These are phyloP conservation scores for Lipomyces chichibuensis DNA, from an alignment of 805 yeast genomes.

Conservation along the genomic window DNA sequence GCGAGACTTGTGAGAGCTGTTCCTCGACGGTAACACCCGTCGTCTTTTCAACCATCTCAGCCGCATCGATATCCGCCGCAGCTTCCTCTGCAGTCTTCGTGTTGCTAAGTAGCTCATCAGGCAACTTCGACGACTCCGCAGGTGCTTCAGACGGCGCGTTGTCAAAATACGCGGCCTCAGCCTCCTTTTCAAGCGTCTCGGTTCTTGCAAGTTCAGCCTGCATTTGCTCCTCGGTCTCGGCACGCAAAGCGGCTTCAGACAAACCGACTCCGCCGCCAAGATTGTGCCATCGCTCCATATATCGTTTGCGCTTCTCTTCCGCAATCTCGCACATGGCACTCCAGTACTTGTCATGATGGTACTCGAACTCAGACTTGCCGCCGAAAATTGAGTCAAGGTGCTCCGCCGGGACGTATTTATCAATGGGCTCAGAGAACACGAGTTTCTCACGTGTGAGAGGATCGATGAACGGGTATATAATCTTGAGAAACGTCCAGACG, in stretches of 20 bases:
- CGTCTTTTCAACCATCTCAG: constrained; percentile 28
- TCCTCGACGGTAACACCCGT: constrained; percentile 21
- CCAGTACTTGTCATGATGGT: constrained; percentile 81
- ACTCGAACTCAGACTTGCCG: constrained; percentile 82
- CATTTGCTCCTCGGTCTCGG: constrained; percentile 36
- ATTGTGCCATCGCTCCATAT: constrained; percentile 66
- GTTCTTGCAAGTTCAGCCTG: constrained; percentile 17
- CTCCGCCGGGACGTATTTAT: constrained; percentile 74
- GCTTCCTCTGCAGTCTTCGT: constrained; percentile 23
- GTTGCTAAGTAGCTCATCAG: constrained; percentile 25
- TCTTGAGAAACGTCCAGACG: constrained; percentile 88
- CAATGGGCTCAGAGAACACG: constrained; percentile 87
- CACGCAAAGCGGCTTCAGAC: constrained; percentile 79
- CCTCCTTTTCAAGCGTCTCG: constrained; percentile 15
- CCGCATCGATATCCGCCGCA: constrained; percentile 21
- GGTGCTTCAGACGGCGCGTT: not conserved
- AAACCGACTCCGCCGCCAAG: constrained; percentile 78
- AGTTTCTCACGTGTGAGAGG: constrained; percentile 93
- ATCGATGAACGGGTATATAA: constrained; percentile 94
- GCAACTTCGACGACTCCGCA: constrained; percentile 17
- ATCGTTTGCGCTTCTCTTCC: constrained; percentile 59
- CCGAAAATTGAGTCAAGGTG: constrained; percentile 86
- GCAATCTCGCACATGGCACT: constrained; percentile 66
- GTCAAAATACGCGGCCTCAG: constrained; percentile 13
- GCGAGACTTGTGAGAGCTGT: constrained; percentile 27